Evolutionary conservation across 1,284 basidiomycete species (phyloP), one percentile per base, ranked within the genome.

Genomic region (Rhodotorula sp.): DNA sequence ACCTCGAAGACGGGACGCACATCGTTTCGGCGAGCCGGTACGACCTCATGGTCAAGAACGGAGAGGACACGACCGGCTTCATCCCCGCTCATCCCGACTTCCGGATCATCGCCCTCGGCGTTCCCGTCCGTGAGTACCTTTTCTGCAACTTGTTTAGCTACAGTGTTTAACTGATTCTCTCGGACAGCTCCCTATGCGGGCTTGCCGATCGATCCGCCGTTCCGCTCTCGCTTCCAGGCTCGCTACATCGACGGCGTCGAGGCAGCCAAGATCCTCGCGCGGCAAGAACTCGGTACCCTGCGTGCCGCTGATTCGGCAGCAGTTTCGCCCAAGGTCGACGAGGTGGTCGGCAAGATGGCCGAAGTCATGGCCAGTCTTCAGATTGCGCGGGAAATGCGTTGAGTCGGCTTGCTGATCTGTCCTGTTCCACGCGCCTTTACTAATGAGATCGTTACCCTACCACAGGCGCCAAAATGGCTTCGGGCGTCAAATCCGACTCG

Each of bases 151-250:
- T 7, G 34, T 31, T 21, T 18, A 5, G 48, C 8, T 21, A 8
- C 20, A 73, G 77, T 3, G 81, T 3, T 12, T 14, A 4, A 7
- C 26, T 61, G 16, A 61, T 4, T 4, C 26, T n/a, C 6, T 1
- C 26, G 4, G 12, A 5, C 67, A 72, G 70, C 82, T 14, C 82
- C 81, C 8, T 83, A 81, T 76, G 78, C 78, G 26, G 82, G 82
- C 26, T 77, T 80, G 49, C 80, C 82, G 0, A 73, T 82, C 63
- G 82, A 83, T 58, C 82, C 82, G 1, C 82, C 82, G n/a, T 83
- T 83, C 77, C 79, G 82, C 34, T 81, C 80, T 0, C 78, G 82
- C 20, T 83, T 82, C 71, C 81, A 82, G 70, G 79, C 78, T 18
- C 76, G 76, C 26, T 76, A 77, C 62, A n/a, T 77, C 51, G 76